Evolutionary conservation across 148 eudicot species (phyloP), one percentile per base, ranked within the genome.

Genomic region (Rhododendron molle): DNA sequence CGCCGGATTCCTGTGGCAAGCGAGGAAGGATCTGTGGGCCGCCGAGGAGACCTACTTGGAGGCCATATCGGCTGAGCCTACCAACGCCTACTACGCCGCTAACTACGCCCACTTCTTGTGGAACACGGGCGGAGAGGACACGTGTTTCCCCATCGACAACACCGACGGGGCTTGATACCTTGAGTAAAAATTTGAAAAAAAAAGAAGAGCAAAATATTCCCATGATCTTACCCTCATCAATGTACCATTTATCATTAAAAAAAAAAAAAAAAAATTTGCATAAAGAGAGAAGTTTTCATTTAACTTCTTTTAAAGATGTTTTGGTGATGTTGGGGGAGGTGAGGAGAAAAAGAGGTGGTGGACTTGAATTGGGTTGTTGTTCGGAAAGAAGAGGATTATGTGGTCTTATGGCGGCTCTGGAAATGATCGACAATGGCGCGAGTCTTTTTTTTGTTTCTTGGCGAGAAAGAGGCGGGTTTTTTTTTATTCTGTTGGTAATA

Each of bases 121-220:
- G 98, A 94, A 50, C 87, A 97, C 98, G 4, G 98, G 98, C 10
- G 98, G 94, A 2, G 95, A 94, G 72, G 99, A 94, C 81, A 97
- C 98, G 1, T 97, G 99, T 85, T 97, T 84, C 67, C 99, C 99
- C 16, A 87, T 94, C 83, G 95, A 93, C 6, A 85, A 86, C n/a
- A 85, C 84, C 52, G 85, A 86, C 12, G 78, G 74, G 1, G 65
- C 54, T 32, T 88, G 54, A 84, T 21, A 10, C 36, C 9, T 11
- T 34, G 72, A 21, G 28, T 46, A 13, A 52, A 80, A 54, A 18
- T 28, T 34, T 47, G 7, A 34, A 26, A 40, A 7, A 73, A 15
- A 80, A 4, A 69, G 4, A 4, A 69, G 4, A 10, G 6, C 7
- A 11, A 43, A 40, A 15, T 32, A 15, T 40, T 40, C 79, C 46